A percentile compares a stretch with the other conserved stretches of the same genome.
Evolutionary conservation across 805 yeast species (phyloP).

Genomic region (Ogataea trehalophila): DNA sequence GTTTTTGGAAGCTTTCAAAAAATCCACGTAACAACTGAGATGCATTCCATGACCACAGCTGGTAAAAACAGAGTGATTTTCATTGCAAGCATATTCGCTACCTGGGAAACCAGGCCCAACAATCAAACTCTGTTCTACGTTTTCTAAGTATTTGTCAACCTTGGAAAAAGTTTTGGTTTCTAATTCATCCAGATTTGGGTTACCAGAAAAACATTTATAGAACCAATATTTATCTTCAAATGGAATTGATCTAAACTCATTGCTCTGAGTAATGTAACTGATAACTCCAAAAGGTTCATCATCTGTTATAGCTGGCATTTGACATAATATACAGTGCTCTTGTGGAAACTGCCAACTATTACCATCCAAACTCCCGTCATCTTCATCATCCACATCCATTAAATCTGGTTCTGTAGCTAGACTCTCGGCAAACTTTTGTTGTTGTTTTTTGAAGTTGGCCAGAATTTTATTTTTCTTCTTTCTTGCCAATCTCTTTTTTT

Average conservation of each 20-base stretch:
- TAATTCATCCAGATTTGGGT: constrained; percentile 34
- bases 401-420: constrained; percentile 21
- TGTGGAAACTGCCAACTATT: constrained; percentile 68
- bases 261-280: constrained; percentile 51
- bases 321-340: constrained; percentile 75
- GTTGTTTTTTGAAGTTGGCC: constrained; percentile 78
- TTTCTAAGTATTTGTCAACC: constrained; percentile 35
- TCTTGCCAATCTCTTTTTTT: constrained; percentile 64
- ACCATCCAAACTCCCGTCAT: constrained; percentile 30
- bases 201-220: constrained; percentile 53
- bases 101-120: constrained; percentile 72
- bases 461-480: constrained; percentile 65
- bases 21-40: constrained; percentile 65
- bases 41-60: constrained; percentile 97
- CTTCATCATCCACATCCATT: constrained; percentile 41
- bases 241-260: constrained; percentile 62
- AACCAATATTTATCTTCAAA: constrained; percentile 62
- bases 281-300: constrained; percentile 74
- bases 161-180: constrained; percentile 8
- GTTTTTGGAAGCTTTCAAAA: constrained; percentile 48
- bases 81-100: constrained; percentile 29
- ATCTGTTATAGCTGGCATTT: constrained; percentile 56
- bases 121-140: constrained; percentile 35
- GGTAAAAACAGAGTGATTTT: constrained; percentile 47
- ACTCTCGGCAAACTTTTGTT: constrained; percentile 62